These are phyloP conservation scores for Strigomonas galati DNA, from an alignment of 208 protist species.

Conservation along the genomic window DNA sequence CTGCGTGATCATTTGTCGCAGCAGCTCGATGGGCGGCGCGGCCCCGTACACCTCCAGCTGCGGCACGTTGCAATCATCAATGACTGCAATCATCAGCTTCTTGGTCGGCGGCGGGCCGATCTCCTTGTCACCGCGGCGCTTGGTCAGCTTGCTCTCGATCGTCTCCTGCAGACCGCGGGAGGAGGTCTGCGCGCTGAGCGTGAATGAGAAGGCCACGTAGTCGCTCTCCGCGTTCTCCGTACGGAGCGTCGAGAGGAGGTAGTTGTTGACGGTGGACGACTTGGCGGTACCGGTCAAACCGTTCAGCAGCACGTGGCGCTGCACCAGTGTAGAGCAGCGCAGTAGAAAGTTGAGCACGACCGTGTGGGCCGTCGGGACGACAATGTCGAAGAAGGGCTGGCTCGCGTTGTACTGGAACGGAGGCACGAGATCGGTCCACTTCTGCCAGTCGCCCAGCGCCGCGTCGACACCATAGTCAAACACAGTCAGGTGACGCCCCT, in stretches of 20 bases:
- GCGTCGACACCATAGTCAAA: conserved; percentile 93
- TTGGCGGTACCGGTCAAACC: conserved; percentile 95
- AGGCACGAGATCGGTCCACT: conserved; percentile 86
- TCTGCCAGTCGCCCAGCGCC: conserved; percentile 57
- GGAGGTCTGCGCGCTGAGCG: conserved; percentile 93
- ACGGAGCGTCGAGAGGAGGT: conserved; percentile 57
- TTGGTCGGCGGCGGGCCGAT: conserved; percentile 84
- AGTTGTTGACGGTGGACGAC: conserved; percentile 84
- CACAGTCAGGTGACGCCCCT: conserved; percentile 55
- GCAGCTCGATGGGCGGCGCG: conserved; percentile 92
- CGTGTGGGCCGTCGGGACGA: conserved; percentile 95
- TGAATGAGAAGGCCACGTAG: conserved; percentile 76
- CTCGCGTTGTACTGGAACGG: conserved; percentile 86
- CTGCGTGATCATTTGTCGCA: conserved; percentile 92
- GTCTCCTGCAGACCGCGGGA: conserved; percentile 88
- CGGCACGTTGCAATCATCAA: conserved; percentile 96
- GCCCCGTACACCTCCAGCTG: conserved; percentile 93
- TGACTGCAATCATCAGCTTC: conserved; percentile 85
- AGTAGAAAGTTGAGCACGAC: conserved; percentile 80
- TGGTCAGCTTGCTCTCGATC: conserved; percentile 92
- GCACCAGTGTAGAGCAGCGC: conserved; percentile 41
- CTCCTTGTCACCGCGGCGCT: conserved; percentile 80
- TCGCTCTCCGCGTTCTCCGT: conserved; percentile 65
- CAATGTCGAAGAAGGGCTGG: conserved; percentile 91
- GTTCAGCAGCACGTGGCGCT: conserved; percentile 84